A percentile compares a stretch with the other conserved stretches of the same genome.
Evolutionary conservation across 2,329 filamentous ascomycete genomes (phyloP).

Genomic region (Monilinia aucupariae): DNA sequence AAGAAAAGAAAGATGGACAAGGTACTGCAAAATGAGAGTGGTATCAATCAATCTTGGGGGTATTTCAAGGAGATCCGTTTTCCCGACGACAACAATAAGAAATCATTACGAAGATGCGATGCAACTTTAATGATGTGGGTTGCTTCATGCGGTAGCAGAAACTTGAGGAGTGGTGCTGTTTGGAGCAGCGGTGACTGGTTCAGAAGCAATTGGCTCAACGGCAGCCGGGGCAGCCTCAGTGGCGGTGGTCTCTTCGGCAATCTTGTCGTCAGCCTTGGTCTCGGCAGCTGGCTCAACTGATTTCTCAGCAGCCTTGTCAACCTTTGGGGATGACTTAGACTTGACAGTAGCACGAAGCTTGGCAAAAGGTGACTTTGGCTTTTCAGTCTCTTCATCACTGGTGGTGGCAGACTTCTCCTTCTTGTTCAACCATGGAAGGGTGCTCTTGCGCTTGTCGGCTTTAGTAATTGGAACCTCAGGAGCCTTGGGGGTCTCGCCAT

Average conservation of each 20-base stretch:
- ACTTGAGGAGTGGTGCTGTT: slow-evolving; percentile 30
- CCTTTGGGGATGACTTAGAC: slow-evolving; percentile 36
- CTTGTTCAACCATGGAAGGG: slow-evolving; percentile 55
- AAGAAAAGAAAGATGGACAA: slow-evolving; percentile 21
- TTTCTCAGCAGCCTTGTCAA: slow-evolving; percentile 43
- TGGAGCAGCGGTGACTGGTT: slow-evolving; percentile 26
- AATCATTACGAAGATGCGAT: slow-evolving; percentile 13
- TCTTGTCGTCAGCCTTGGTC: slow-evolving; percentile 17
- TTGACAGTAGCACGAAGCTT: slow-evolving; percentile 37
- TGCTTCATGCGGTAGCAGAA: slow-evolving; percentile 33
- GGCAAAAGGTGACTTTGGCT: slow-evolving; percentile 35
- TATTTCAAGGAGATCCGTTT: slow-evolving; percentile 37
- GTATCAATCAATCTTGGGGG: slow-evolving; percentile 37
- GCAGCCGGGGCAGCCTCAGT: slow-evolving; percentile 29
- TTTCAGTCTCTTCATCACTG: slow-evolving; percentile 43
- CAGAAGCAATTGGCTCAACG: slow-evolving; percentile 22
- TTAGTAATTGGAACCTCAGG: slow-evolving; percentile 38
- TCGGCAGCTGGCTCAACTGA: slow-evolving; percentile 31
- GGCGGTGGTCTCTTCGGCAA: slow-evolving; percentile 30
- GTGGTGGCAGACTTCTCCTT: slow-evolving; percentile 46
- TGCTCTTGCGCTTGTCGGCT: slow-evolving; percentile 56
- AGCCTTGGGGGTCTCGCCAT: slow-evolving; percentile 38
- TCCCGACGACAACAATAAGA: slow-evolving; percentile 32
- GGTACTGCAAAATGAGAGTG: slow-evolving; percentile 37
- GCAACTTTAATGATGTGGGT: slow-evolving; percentile 11